Evolutionary conservation across 2,329 filamentous ascomycete genomes (phyloP), one percentile per base, ranked within the genome.

Genomic region (Ophiostoma populinum): DNA sequence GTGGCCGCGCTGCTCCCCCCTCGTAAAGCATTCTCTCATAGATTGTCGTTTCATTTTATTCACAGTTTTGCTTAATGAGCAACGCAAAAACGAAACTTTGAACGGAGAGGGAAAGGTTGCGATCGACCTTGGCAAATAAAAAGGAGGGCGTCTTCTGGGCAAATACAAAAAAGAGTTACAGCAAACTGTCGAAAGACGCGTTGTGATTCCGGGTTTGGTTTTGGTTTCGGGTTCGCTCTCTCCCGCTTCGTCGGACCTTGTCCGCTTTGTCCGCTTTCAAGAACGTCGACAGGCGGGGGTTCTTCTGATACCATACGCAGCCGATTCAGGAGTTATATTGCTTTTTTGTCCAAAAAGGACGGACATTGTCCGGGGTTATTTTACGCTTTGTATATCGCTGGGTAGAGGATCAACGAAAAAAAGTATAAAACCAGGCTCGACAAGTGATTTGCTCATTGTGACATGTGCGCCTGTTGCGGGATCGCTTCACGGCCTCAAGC

Each of bases 1-100:
- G 83, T 75, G 83, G 82, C 62, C 79, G 81, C 78, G 74, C 64
- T 55, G 69, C 79, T 63, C 73, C 79, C 56, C 63, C 72, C 49
- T 75, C 71, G 54, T 74, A 70, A 67, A 55, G n/a, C 21, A 17
- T 9, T 25, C 22, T 50, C 9, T 17, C 24, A 25, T 25, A n/a
- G 25, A n/a, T 32, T 32, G 13, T 32, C 24, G n/a, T 32, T 13
- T 16, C 30, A 21, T 21, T 10, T 20, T 11, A 13, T 22, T 24
- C 15, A 16, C 13, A 15, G 17, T 31, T 13, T 30, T 25, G 21
- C 8, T 19, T 19, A 18, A 24, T 17, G n/a, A 17, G 25, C 36
- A 38, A 22, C n/a, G 24, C 18, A n/a, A 22, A 20, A 22, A 17
- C 30, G 22, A 32, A 32, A 32, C 21, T 22, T 21, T n/a, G n/a